phyloP scores from a whole-genome alignment of 768 basidiomycete species.

The Lepiota venenata region DNA sequence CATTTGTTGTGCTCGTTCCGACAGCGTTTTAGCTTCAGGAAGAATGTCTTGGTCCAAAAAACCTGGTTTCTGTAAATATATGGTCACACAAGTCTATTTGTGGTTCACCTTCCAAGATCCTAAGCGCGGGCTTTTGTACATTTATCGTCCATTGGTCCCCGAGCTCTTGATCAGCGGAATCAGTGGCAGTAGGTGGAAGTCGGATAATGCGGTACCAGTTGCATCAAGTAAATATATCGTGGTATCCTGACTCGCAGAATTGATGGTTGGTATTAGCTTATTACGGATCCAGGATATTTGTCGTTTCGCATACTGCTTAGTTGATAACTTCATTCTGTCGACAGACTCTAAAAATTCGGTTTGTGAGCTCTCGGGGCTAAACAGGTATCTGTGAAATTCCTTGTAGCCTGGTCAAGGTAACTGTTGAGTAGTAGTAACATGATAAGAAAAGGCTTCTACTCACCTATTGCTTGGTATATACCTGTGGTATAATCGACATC shows the following conservation, averaged over 20 bases:
- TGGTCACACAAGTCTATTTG: too few relatives aligned
- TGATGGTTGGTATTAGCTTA: slow-evolving; percentile 76
- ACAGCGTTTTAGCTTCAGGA: slow-evolving; percentile 56
- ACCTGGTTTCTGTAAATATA: slow-evolving; percentile 31
- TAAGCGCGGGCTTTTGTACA: slow-evolving; percentile 49
- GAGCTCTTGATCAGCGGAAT: slow-evolving; percentile 31
- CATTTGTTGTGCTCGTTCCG: slow-evolving; percentile 49
- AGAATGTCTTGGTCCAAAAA: slow-evolving; percentile 50
- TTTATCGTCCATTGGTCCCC: slow-evolving; percentile 56
- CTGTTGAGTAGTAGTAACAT: neutral
- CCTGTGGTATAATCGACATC: slow-evolving; percentile 70
- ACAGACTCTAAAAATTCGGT: slow-evolving; percentile 52
- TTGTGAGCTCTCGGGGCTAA: slow-evolving; percentile 32
- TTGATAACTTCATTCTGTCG: slow-evolving; percentile 81
- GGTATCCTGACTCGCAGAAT: slow-evolving; percentile 40
- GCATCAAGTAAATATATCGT: slow-evolving; percentile 61
- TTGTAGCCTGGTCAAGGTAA: slow-evolving; percentile 66
- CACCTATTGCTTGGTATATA: slow-evolving; percentile 94
- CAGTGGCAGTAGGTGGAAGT: slow-evolving; percentile 3
- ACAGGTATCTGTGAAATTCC: slow-evolving; percentile 76
- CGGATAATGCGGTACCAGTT: slow-evolving; percentile 38
- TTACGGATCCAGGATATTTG: slow-evolving; percentile 93
- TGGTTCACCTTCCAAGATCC: slow-evolving; percentile 44
- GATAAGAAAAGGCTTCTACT: neutral
- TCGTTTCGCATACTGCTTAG: slow-evolving; percentile 86